Evolutionary conservation across 2,329 filamentous ascomycete genomes (phyloP).

Genomic region (Fusarium pseudocircinatum): DNA sequence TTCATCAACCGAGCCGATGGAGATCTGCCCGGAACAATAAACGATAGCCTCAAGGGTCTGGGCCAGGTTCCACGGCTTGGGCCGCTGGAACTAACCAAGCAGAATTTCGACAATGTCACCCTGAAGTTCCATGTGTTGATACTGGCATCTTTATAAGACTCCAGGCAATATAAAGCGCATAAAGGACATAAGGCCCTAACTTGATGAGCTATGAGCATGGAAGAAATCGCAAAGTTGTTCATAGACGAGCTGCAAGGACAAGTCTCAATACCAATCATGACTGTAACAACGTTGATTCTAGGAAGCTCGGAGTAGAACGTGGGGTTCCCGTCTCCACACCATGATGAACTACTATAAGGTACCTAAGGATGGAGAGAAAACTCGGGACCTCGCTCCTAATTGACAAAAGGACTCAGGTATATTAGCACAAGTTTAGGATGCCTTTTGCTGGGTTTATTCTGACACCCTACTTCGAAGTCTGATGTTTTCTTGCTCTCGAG

Average conservation of each 20-base stretch:
- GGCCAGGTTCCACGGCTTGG: conserved; percentile 17
- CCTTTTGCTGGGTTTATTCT: background rate
- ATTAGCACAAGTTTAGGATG: background rate
- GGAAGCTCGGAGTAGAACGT: background rate
- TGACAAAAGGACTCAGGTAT: background rate
- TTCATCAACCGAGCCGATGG: conserved; percentile 19
- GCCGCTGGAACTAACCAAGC: conserved; percentile 30
- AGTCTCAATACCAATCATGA: background rate
- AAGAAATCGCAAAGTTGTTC: background rate
- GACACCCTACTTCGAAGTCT: background rate
- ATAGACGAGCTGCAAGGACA: background rate
- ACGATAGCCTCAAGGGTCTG: conserved; percentile 8
- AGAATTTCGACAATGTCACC: conserved; percentile 8
- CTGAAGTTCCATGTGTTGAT: background rate
- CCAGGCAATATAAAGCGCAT: background rate
- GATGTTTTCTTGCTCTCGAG: background rate
- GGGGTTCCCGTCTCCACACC: conserved; percentile 20
- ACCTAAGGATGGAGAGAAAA: background rate
- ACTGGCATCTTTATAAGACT: background rate
- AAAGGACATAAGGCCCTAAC: background rate
- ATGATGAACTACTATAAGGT: background rate
- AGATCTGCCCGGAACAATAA: background rate
- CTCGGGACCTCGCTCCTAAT: background rate
- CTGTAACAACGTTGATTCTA: background rate
- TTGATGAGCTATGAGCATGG: background rate